Conservation (phyloP, 2,329 filamentous ascomycete species). For the Aspergillus carbonarius region DNA sequence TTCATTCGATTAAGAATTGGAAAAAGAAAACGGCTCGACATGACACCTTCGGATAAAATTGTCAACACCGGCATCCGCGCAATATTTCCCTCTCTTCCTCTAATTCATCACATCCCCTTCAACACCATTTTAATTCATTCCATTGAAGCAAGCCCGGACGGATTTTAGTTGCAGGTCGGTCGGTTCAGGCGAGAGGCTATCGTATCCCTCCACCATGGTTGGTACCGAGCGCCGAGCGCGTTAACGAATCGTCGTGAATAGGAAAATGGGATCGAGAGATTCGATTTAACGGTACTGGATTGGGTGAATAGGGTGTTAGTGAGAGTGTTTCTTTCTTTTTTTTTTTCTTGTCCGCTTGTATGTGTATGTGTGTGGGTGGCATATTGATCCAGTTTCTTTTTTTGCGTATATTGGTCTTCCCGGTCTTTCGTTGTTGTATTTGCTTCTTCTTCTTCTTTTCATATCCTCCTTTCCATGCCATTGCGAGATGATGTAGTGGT, state of each 20-base stretch:
- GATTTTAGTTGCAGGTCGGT: conserved; percentile 5
- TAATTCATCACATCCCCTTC: conserved; percentile 9
- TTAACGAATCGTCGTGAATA: conserved; percentile 33
- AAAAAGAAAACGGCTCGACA: conserved; percentile 30
- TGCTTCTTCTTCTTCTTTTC: background rate
- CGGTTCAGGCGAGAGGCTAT: conserved; percentile 8
- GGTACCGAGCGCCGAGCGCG: conserved; percentile 27
- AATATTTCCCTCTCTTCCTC: conserved; percentile 10
- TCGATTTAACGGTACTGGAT: conserved; percentile 39
- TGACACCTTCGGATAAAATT: conserved; percentile 32
- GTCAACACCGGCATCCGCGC: conserved; percentile 26
- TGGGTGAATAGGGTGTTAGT: conserved; percentile 7
- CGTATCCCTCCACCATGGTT: conserved; percentile 6
- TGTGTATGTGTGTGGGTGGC: background rate
- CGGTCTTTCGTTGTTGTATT: background rate
- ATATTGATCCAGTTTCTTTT: background rate
- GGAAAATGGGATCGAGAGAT: conserved; percentile 28
- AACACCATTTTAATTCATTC: conserved; percentile 20
- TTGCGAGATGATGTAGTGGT: background rate
- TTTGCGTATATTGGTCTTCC: background rate
- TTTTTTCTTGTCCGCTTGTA: background rate
- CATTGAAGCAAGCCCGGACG: background rate
- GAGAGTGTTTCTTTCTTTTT: background rate
- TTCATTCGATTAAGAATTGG: conserved; percentile 25
- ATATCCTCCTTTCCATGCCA: background rate